A percentile compares a stretch with the other conserved stretches of the same genome.
Evolutionary conservation across 1,139 yeast genomes (phyloP).

Genomic region (Cylindricascospora bacillispora): DNA sequence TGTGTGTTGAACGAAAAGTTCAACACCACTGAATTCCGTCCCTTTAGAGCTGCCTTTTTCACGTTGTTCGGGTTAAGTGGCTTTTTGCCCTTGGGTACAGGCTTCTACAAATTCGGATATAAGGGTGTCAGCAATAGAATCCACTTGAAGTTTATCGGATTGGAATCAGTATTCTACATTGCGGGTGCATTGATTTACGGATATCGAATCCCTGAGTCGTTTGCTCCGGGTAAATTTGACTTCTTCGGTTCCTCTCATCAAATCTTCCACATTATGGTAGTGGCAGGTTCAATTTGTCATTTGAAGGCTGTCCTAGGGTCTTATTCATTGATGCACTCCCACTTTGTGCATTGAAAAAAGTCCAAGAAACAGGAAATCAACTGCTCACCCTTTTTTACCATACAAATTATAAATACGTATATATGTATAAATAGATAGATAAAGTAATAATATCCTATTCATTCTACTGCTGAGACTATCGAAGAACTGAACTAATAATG

Average conservation of each 20-base stretch:
- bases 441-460: not conserved
- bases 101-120: slow-evolving; percentile 34
- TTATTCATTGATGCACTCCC: slow-evolving; percentile 16
- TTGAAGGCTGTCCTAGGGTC: slow-evolving; percentile 45
- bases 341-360: slow-evolving; percentile 6
- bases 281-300: slow-evolving; percentile 69
- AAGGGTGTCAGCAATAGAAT: slow-evolving; percentile 38
- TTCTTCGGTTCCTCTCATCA: slow-evolving; percentile 77
- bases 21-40: slow-evolving; percentile 54
- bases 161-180: slow-evolving; percentile 64
- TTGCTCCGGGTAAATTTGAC: slow-evolving; percentile 57
- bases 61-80: slow-evolving; percentile 73
- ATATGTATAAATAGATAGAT: slow-evolving; percentile 1
- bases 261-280: slow-evolving; percentile 72
- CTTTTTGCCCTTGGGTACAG: slow-evolving; percentile 52
- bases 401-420: not conserved
- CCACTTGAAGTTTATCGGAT: slow-evolving; percentile 44
- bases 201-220: slow-evolving; percentile 63
- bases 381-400: slow-evolving; percentile 1
- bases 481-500: too few relatives aligned
- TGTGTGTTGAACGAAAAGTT: slow-evolving; percentile 59
- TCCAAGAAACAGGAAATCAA: slow-evolving; percentile 2
- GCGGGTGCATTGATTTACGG: slow-evolving; percentile 75
- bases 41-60: slow-evolving; percentile 68
- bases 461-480: too few relatives aligned